Evolutionary conservation across 2,329 filamentous ascomycete species (phyloP).

Genomic region (Lecanosticta acicola): DNA sequence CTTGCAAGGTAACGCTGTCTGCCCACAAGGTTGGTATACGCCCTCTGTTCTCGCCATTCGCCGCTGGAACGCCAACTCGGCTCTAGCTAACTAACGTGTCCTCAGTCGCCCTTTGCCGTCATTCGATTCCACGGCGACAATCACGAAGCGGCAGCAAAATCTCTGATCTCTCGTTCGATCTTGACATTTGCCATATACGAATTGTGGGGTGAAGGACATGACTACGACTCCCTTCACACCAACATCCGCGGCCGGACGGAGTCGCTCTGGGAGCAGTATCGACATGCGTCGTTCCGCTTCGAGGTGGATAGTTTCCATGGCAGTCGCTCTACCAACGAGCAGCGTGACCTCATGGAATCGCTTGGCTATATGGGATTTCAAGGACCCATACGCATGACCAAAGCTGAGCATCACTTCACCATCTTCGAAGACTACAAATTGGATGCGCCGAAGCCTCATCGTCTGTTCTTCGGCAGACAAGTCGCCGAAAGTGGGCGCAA

Average conservation of each 20-base stretch:
- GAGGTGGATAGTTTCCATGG: constrained; percentile 76
- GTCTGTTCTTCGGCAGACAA: constrained; percentile 66
- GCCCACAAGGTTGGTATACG: constrained; percentile 4
- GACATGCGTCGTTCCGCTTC: constrained; percentile 70
- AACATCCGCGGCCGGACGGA: constrained; percentile 56
- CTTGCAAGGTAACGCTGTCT: background rate
- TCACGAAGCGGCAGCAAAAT: constrained; percentile 48
- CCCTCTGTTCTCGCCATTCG: constrained; percentile 8
- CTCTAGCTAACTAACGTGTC: background rate
- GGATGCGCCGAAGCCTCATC: constrained; percentile 49
- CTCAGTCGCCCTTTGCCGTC: constrained; percentile 79
- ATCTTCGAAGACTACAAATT: constrained; percentile 77
- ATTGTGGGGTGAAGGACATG: constrained; percentile 71
- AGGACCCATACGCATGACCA: constrained; percentile 71
- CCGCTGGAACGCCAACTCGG: background rate
- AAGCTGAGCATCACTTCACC: constrained; percentile 67
- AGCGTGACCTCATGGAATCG: constrained; percentile 71
- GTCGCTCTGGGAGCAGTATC: constrained; percentile 63
- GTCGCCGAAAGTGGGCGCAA: constrained; percentile 63
- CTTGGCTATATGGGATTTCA: constrained; percentile 74
- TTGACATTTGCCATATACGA: constrained; percentile 80
- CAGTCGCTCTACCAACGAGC: constrained; percentile 57
- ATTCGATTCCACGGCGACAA: constrained; percentile 50
- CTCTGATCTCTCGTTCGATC: constrained; percentile 69
- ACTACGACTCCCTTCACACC: constrained; percentile 63